These are phyloP conservation scores for Emydomyces testavorans DNA, from an alignment of 2,329 filamentous ascomycete genomes.

Conservation along the genomic window DNA sequence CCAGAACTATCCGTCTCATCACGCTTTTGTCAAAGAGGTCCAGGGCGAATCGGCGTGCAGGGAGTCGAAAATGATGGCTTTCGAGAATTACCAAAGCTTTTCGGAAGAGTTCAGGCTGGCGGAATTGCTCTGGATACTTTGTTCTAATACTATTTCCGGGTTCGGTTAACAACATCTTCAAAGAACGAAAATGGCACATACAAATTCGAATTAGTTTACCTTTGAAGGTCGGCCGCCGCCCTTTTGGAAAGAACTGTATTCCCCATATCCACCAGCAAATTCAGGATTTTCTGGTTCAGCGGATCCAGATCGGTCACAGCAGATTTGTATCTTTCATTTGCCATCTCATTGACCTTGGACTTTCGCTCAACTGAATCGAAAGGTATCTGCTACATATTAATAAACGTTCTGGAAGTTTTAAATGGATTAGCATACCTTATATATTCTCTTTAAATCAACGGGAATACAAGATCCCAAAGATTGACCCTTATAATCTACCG, in stretches of 20 bases:
- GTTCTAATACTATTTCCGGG: conserved; percentile 51
- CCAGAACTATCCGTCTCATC: conserved; percentile 70
- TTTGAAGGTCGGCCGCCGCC: conserved; percentile 65
- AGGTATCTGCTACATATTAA: conserved; percentile 21
- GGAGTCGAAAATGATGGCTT: conserved; percentile 76
- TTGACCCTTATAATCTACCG: conserved; percentile 67
- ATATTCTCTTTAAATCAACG: conserved; percentile 61
- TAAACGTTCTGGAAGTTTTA: neutral
- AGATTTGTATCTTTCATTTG: conserved; percentile 41
- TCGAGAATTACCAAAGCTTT: conserved; percentile 78
- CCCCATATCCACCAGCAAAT: conserved; percentile 74
- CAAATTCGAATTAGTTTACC: conserved; percentile 30
- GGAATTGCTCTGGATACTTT: conserved; percentile 63
- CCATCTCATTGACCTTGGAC: conserved; percentile 33
- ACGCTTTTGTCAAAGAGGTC: conserved; percentile 91
- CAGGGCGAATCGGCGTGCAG: conserved; percentile 77
- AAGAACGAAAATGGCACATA: neutral
- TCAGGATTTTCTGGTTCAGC: conserved; percentile 62
- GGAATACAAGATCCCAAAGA: conserved; percentile 84
- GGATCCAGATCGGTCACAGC: conserved; percentile 52
- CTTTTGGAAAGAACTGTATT: conserved; percentile 89
- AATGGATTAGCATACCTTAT: conserved; percentile 48
- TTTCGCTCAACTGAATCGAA: conserved; percentile 32
- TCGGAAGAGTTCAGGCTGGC: conserved; percentile 65
- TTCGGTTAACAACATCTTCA: neutral